Evolutionary conservation across 257 asterid genomes (phyloP).

Genomic region (Solanum pimpinellifolium): DNA sequence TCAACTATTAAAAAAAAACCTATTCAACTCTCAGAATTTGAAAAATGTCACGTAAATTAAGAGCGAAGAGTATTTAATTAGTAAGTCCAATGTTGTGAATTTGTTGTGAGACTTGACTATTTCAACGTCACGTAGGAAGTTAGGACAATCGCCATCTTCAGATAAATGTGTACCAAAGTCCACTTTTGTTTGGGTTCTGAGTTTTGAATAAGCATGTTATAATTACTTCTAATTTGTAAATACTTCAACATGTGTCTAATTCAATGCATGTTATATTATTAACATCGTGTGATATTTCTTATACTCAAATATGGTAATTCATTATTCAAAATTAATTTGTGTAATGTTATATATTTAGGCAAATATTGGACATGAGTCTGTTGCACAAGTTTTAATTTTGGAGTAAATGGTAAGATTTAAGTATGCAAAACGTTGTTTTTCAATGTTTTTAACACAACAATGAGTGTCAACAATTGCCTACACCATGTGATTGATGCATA

Average conservation of each 20-base stretch:
- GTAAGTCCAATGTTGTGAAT: not conserved
- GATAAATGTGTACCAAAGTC: not conserved
- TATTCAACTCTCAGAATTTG: not conserved
- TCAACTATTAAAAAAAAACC: not conserved
- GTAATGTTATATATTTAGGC: not conserved
- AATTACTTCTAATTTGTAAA: not conserved
- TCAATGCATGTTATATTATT: not conserved
- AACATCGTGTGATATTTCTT: not conserved
- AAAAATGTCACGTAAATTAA: not conserved
- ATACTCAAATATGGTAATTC: not conserved
- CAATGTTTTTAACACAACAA: not conserved
- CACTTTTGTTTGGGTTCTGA: not conserved
- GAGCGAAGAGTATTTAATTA: accelerated
- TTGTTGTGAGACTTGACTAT: not conserved
- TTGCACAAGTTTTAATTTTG: no score
- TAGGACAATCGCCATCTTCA: not conserved
- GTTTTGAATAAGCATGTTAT: not conserved
- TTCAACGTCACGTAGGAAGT: not conserved
- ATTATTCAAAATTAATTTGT: not conserved
- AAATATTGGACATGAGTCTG: not conserved
- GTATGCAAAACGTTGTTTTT: not conserved
- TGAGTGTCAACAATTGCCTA: not conserved
- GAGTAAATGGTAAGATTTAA: not conserved
- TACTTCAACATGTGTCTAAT: not conserved
- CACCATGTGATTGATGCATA: not conserved